Percentiles rank a stretch among this genome's conserved stretches.
Evolutionary conservation across 2,329 filamentous ascomycete genomes (phyloP).

Genomic region (Fusarium sp.): DNA sequence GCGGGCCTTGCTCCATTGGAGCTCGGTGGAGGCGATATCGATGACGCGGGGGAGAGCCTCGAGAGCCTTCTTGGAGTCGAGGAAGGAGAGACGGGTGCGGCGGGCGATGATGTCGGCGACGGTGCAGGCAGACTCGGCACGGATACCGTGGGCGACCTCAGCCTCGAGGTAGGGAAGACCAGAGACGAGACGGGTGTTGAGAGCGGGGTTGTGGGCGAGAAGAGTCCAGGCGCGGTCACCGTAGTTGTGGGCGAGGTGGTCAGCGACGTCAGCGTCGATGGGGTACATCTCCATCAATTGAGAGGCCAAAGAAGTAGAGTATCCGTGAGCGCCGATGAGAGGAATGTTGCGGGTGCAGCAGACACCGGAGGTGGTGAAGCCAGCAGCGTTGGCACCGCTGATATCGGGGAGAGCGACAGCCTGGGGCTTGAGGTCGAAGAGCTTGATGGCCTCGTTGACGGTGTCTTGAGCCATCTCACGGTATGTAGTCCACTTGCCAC

Average conservation of each 20-base stretch:
- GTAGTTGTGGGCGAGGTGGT: conserved; percentile 56
- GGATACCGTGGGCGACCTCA: conserved; percentile 77
- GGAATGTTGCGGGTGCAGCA: conserved; percentile 81
- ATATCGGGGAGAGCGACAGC: conserved; percentile 69
- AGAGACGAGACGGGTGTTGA: conserved; percentile 70
- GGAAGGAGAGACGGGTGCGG: conserved; percentile 77
- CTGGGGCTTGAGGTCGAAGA: conserved; percentile 69
- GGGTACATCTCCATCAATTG: conserved; percentile 53
- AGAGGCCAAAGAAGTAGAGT: conserved; percentile 49
- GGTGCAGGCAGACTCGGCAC: conserved; percentile 78
- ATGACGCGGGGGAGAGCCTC: conserved; percentile 76
- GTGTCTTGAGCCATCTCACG: conserved; percentile 89
- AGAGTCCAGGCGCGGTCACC: conserved; percentile 76
- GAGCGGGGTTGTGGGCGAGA: conserved; percentile 62
- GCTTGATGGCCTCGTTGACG: conserved; percentile 79
- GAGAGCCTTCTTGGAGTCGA: conserved; percentile 77
- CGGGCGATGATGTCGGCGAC: conserved; percentile 77
- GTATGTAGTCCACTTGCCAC: conserved; percentile 91
- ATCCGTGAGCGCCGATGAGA: conserved; percentile 82
- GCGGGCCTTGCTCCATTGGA: conserved; percentile 70
- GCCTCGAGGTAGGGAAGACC: conserved; percentile 80
- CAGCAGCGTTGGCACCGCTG: conserved; percentile 67
- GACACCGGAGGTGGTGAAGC: conserved; percentile 68
- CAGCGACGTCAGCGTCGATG: conserved; percentile 55
- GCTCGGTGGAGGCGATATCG: conserved; percentile 77